A percentile compares a stretch with the other conserved stretches of the same genome.
Conservation (phyloP, 192 early-diverging fungal genomes). For the Coemansia sp. region DNA sequence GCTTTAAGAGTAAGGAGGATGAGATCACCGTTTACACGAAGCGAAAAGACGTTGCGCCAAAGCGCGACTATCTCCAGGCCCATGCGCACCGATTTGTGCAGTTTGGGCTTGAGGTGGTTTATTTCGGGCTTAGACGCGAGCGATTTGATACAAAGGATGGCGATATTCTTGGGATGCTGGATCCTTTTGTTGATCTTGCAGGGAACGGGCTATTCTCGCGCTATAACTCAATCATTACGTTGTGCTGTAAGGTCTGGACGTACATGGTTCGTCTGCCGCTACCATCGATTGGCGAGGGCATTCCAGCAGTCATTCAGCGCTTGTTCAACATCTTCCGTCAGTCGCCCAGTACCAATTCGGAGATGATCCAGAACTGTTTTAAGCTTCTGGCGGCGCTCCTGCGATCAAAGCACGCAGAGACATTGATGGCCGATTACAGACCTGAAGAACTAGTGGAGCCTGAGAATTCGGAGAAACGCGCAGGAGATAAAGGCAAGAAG, state of each 20-base stretch:
- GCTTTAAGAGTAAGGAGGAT: conserved; percentile 27
- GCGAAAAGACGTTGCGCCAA: conserved; percentile 56
- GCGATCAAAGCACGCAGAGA: conserved; percentile 68
- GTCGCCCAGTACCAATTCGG: conserved; percentile 61
- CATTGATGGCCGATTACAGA: conserved; percentile 55
- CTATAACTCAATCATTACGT: conserved; percentile 64
- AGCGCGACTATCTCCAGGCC: conserved; percentile 74
- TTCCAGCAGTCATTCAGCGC: conserved; percentile 75
- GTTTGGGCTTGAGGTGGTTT: conserved; percentile 88
- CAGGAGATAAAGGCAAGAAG: conserved; percentile 19
- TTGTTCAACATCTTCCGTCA: conserved; percentile 73
- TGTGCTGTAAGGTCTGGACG: conserved; percentile 71
- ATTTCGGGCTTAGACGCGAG: conserved; percentile 64
- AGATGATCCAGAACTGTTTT: conserved; percentile 77
- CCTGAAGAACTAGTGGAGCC: conserved; percentile 11
- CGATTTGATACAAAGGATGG: conserved; percentile 56
- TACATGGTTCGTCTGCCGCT: conserved; percentile 71
- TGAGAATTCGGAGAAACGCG: background rate
- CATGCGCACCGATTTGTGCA: conserved; percentile 91
- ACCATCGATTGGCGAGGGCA: conserved; percentile 62
- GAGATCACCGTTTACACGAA: conserved; percentile 71
- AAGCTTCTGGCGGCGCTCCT: conserved; percentile 79
- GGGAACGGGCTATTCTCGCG: conserved; percentile 84
- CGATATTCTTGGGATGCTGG: conserved; percentile 68
- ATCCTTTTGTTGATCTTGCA: conserved; percentile 78